Base-by-base conservation (phyloP, 2,329 filamentous ascomycete genomes). In the Macrophomina pseudophaseolina region DNA sequence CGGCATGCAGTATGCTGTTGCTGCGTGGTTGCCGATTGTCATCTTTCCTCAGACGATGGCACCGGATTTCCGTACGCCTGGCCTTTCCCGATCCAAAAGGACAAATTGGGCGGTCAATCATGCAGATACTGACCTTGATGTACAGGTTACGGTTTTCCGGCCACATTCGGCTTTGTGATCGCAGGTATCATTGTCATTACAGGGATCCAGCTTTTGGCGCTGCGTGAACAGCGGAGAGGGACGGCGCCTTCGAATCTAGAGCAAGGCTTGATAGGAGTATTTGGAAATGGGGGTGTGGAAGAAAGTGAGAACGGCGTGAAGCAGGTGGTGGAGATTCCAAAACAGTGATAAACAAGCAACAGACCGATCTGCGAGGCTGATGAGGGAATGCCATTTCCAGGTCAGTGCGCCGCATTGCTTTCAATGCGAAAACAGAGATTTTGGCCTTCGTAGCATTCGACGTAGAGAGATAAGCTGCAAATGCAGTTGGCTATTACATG, bases 41-140 rank as follows among this genome's bases (percentile, higher is more conserved):
- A 77, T 76, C 44, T 78, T 76, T 48, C 75, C 76, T 0, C 74
- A 77, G 62, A 76, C 74, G 3, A 74, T 73, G 69, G 70, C 75
- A 0, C 75, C 75, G 2, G 71, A 59, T 7, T 78, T 76, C 68
- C 69, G 71, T 71, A 69, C 69, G 71, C 64, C 3, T 11, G 12
- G 12, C 8, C 33, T 18, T 38, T 18, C 6, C 11, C 35, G n/a
- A 38, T 38, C 35, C 11, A 23, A 23, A 23, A 23, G 23, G 23
- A 23, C 23, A 23, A 23, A 23, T 23, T 23, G 2, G 23, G 23
- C 23, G 23, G 23, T 33, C 30, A 35, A 7, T 35, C 32, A 35
- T 35, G 51, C n/a, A 23, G 3, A 32, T 40, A 12, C 33, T 56
- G 33, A 38, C n/a, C 5, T 33, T 12, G 40, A 6, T 32, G 5